phyloP scores from a whole-genome alignment of 2,329 filamentous ascomycete genomes.

The Penicillium sp. region DNA sequence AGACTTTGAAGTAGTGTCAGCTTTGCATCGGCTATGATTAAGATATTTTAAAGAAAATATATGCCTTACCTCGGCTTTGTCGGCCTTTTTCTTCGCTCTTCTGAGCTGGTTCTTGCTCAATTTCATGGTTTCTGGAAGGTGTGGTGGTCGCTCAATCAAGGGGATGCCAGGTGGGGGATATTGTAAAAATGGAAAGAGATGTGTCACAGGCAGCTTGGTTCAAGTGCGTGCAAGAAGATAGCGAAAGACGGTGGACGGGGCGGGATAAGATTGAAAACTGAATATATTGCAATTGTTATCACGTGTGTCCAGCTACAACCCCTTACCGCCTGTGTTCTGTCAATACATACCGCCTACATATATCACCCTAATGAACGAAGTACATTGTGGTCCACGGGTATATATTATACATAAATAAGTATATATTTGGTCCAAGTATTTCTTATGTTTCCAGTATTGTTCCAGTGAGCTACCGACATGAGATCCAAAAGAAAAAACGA shows the following conservation, averaged over 20 bases:
- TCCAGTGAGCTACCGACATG: too few species aligned
- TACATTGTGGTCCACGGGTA: not conserved
- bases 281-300: not conserved
- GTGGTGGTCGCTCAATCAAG: not conserved
- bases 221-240: not conserved
- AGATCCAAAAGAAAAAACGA: too few species aligned
- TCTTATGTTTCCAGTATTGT: too few species aligned
- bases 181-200: not conserved
- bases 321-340: not conserved
- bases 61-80: slow-evolving; percentile 63
- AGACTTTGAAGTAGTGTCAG: slow-evolving; percentile 23
- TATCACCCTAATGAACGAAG: too few species aligned
- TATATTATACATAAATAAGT: too few species aligned
- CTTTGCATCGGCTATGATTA: not conserved
- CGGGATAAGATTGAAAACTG: not conserved
- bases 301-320: not conserved
- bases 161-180: not conserved
- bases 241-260: not conserved
- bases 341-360: too few species aligned
- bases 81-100: slow-evolving; percentile 90
- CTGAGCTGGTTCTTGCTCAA: slow-evolving; percentile 92
- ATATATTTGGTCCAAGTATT: not conserved
- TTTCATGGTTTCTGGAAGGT: slow-evolving; percentile 50
- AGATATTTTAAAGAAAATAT: not conserved
- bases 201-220: not conserved